phyloP scores from a whole-genome alignment of 176 grass and related monocot species.

The Carex parvula region DNA sequence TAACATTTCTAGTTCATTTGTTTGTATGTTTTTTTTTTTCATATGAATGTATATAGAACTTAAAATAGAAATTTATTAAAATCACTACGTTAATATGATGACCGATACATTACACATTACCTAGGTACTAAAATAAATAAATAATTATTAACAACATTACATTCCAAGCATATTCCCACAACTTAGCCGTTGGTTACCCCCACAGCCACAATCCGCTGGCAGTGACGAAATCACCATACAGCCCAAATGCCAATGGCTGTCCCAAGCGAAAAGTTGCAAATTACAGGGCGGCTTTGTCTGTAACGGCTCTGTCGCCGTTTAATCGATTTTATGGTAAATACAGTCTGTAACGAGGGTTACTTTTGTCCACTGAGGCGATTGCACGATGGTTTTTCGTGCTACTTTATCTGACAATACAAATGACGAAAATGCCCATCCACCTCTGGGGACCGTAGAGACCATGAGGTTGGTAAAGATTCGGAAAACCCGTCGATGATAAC shows the following conservation, averaged over 20 bases:
- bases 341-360: not conserved
- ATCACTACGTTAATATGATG: no score
- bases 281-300: not conserved
- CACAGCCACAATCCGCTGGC: not conserved
- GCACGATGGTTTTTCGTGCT: not conserved
- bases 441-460: not conserved
- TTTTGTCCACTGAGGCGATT: not conserved
- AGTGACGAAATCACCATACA: not conserved
- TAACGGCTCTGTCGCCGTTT: not conserved
- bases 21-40: no score
- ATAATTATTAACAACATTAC: not conserved
- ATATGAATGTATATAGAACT: no score
- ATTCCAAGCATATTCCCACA: not conserved
- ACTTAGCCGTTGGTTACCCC: conserved; percentile 1
- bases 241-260: not conserved
- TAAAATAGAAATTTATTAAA: no score
- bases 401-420: not conserved
- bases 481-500: not conserved
- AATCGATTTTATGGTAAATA: not conserved
- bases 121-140: not conserved
- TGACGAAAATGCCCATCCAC: not conserved
- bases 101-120: no score
- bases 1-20: no score
- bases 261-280: not conserved
- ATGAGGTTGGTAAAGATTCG: not conserved